Evolutionary conservation across 108 stramenopile species (phyloP), one percentile per base, ranked within the genome.

Genomic region (Aureococcus anophagefferens): DNA sequence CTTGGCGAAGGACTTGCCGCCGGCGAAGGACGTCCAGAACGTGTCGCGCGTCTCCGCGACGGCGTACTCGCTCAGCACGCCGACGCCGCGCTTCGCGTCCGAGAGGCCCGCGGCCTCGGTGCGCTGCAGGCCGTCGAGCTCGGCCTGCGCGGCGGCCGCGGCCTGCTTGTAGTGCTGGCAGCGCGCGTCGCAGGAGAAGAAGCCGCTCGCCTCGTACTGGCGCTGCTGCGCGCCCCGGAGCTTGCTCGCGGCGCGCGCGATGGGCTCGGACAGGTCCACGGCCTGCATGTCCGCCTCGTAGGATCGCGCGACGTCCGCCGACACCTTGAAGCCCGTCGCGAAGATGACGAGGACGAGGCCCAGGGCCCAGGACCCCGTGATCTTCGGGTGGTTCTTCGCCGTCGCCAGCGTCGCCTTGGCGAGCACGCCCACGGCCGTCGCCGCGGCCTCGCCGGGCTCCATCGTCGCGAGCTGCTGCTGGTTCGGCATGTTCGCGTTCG

Each of bases 61-160:
- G 25, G 59, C 70, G 62, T 63, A 71, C 70, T 71, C 70, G 32
- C 70, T 71, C 18, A 71, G 33, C 30, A 71, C 17, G 21, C 70
- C 70, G 0, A 71, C 70, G 63, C 34, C 62, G 18, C 62, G 70
- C 63, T 71, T 71, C 18, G 70, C 70, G 7, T 71, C 70, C 5
- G 62, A 63, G 16, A 31, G 18, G n/a, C 62, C 62, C 5, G 70
- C 28, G 17, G 33, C 70, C 5, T 33, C 33, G 30, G 31, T 32
- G 13, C 14, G 25, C 25, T 35, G 18, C 32, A 63, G 0, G 25
- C 30, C 59, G 34, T 9, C 25, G n/a, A 63, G 33, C 11, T 62
- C 35, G 5, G 17, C 34, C 40, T 33, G 33, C 25, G 70, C 70
- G 36, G 70, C 62, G 28, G 13, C 30, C 33, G 62, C 32, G n/a